Conservation (phyloP, 2,329 filamentous ascomycete genomes). For the Colletotrichum somersetense region DNA sequence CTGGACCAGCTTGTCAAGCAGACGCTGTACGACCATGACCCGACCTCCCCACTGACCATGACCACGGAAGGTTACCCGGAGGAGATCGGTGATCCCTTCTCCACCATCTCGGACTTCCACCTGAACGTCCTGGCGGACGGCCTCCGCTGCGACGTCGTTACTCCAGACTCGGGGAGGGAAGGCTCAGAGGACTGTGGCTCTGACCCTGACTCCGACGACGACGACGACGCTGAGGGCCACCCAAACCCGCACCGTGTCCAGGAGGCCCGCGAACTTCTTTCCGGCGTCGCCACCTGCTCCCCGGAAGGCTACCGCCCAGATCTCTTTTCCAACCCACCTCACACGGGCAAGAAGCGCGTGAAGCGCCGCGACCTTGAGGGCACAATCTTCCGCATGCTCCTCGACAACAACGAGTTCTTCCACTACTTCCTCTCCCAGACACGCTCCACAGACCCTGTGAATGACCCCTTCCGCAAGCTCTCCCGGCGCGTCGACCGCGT, state of each 20-base stretch:
- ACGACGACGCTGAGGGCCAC: constrained; percentile 27
- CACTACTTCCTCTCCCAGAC: constrained; percentile 63
- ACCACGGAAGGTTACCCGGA: constrained; percentile 57
- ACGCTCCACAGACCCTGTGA: constrained; percentile 58
- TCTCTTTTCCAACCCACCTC: constrained; percentile 53
- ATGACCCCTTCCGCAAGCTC: constrained; percentile 62
- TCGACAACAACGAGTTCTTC: constrained; percentile 67
- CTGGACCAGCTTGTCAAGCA: constrained; percentile 66
- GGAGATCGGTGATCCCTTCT: constrained; percentile 63
- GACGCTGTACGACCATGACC: constrained; percentile 56
- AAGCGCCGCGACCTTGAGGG: constrained; percentile 62
- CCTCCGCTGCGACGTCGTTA: constrained; percentile 62
- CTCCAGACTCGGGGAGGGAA: constrained; percentile 37
- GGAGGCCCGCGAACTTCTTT: constrained; percentile 65
- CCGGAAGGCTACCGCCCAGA: constrained; percentile 62
- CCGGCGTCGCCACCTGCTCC: constrained; percentile 54
- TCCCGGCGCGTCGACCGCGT: constrained; percentile 61
- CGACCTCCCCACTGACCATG: constrained; percentile 56
- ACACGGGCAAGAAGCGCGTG: constrained; percentile 50
- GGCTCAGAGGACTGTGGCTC: constrained; percentile 29
- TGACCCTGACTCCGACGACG: not conserved
- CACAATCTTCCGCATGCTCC: constrained; percentile 66
- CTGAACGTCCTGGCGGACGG: constrained; percentile 65
- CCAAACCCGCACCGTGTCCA: constrained; percentile 56
- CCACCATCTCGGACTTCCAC: constrained; percentile 62